Conservation (phyloP, 2,329 filamentous ascomycete genomes). For the Fusarium siculi region DNA sequence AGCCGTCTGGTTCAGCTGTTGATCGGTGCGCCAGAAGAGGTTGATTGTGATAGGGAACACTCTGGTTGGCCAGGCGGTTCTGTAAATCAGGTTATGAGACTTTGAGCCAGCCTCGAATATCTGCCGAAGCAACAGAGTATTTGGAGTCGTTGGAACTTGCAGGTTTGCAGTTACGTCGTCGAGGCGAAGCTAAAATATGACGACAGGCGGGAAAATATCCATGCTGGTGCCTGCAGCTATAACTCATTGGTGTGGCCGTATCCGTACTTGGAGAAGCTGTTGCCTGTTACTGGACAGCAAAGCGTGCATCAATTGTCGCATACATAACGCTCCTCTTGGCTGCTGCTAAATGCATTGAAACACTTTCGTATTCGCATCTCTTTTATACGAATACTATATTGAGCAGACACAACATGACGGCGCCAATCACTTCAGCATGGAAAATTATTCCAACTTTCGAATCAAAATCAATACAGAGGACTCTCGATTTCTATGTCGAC, state of each 20-base stretch:
- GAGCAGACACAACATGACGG: background rate
- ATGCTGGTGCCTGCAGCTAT: constrained; percentile 20
- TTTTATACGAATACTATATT: constrained; percentile 24
- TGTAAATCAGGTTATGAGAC: constrained; percentile 16
- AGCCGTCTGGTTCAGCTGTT: constrained; percentile 18
- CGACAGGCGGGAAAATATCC: constrained; percentile 11
- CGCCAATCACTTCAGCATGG: constrained; percentile 26
- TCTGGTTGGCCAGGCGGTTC: constrained; percentile 19
- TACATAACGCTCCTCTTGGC: constrained; percentile 14
- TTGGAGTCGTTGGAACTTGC: constrained; percentile 7
- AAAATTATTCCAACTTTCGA: constrained; percentile 32
- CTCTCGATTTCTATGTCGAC: constrained; percentile 18
- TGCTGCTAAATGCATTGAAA: background rate
- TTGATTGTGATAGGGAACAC: background rate
- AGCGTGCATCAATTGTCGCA: constrained; percentile 5
- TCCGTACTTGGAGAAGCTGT: constrained; percentile 6
- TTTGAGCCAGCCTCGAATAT: constrained; percentile 11
- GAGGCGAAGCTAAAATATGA: constrained; percentile 32
- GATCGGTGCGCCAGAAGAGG: constrained; percentile 7
- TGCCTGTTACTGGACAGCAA: background rate
- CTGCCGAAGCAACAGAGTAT: constrained; percentile 11
- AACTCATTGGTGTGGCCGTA: constrained; percentile 18
- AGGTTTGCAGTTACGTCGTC: background rate
- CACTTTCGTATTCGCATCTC: constrained; percentile 29
- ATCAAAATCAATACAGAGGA: constrained; percentile 25